phyloP scores from a whole-genome alignment of 805 yeast species.

The Wickerhamiella shivajii region DNA sequence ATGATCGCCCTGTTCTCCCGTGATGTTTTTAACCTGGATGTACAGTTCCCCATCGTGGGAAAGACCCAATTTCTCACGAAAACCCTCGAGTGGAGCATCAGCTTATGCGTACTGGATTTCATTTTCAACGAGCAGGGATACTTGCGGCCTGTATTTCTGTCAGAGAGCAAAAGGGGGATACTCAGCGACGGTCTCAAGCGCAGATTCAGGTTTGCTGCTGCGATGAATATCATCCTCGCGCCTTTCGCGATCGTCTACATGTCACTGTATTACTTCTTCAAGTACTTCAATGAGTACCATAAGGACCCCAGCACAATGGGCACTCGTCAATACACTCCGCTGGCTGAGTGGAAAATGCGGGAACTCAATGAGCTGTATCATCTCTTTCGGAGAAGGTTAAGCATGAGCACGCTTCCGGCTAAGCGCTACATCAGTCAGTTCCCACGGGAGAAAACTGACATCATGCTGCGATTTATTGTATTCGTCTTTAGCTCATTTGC shows the following conservation, averaged over 20 bases:
- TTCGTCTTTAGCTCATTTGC: constrained; percentile 81
- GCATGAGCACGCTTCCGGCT: constrained; percentile 65
- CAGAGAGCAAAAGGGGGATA: constrained; percentile 51
- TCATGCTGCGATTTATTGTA: constrained; percentile 43
- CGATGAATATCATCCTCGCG: constrained; percentile 64
- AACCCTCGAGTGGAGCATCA: constrained; percentile 89
- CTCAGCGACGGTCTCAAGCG: constrained; percentile 57
- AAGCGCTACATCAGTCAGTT: constrained; percentile 76
- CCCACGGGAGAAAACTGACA: constrained; percentile 60
- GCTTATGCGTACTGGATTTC: constrained; percentile 73
- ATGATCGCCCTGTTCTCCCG: constrained; percentile 79
- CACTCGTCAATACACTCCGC: constrained; percentile 79
- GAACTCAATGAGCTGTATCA: constrained; percentile 91
- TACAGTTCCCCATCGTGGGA: constrained; percentile 37
- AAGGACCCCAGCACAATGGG: constrained; percentile 74
- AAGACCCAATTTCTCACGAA: constrained; percentile 44
- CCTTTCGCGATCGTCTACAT: constrained; percentile 81
- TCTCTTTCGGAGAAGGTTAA: constrained; percentile 65
- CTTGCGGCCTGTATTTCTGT: constrained; percentile 52
- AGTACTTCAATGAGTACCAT: constrained; percentile 85
- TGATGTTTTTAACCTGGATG: constrained; percentile 50
- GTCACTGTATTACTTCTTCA: constrained; percentile 67
- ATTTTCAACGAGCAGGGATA: constrained; percentile 77
- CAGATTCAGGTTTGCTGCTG: constrained; percentile 76
- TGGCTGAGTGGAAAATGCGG: constrained; percentile 88